Base-by-base conservation (phyloP, 1,139 yeast genomes). In the Hyphopichia fennica region DNA sequence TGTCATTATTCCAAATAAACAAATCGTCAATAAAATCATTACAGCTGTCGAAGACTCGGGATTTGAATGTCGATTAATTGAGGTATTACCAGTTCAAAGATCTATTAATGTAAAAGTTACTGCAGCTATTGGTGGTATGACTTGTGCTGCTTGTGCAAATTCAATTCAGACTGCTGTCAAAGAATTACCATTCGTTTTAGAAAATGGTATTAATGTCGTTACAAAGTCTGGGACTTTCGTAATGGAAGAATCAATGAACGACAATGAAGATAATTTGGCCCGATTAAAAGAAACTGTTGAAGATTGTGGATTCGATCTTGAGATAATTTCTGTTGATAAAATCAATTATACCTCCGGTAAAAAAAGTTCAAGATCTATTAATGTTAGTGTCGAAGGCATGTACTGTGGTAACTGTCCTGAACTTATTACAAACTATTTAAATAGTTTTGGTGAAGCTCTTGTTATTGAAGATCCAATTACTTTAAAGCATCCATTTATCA, bases 121-220 rank as follows among this genome's bases (percentile, higher is more conserved):
- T 8, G 89, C 88, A 2, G 63, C 80, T 0, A 78, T 86, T 39
- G 87, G 84, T 3, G 93, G 93, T 4, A 84, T 86, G 62, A 81
- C 90, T 0, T 86, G 93, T 63, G 81, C 87, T 5, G 80, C 89
- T 0, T 86, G 95, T 58, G 80, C 81, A 1, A 71, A 71, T 38
- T 67, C 89, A 0, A 79, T 86, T 27, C 62, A 66, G 9, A 61
- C 69, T 16, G 78, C 82, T 0, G 77, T 80, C 1, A 55, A 67
- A 5, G 75, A 69, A 6, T 60, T 83, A 31, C 77, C 81, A 0
- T 82, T 77, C 57, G 75, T 85, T 2, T 60, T 72, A 14, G 81
- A 78, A 23, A 67, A 72, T 30, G 78, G 78, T 10, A 70, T 86
- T 31, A 81, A 79, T 48, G 69, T 77, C 1, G 76, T 86, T 15